Percentiles rank a stretch among this genome's conserved stretches.
Conservation (phyloP, 768 basidiomycete genomes). For the Gymnopilus dilepis region DNA sequence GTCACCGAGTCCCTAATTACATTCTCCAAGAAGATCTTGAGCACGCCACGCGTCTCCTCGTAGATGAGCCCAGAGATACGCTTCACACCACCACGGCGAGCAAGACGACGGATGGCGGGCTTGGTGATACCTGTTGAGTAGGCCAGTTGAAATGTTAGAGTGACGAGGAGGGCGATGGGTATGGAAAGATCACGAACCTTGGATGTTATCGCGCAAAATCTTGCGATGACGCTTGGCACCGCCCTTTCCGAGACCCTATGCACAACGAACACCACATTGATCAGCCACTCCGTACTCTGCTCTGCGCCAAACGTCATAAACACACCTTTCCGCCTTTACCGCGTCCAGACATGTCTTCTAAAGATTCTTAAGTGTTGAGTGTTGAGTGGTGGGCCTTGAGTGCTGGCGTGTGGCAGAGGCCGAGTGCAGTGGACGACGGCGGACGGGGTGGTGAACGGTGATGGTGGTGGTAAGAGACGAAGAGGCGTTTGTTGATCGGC, state of each 20-base stretch:
- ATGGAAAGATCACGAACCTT: constrained; percentile 50
- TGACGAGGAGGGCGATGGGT: not conserved
- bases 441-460: constrained; percentile 19
- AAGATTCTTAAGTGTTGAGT: constrained; percentile 19
- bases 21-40: constrained; percentile 74
- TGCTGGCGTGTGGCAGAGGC: constrained; percentile 2
- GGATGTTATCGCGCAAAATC: constrained; percentile 83
- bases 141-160: not conserved
- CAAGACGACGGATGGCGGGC: constrained; percentile 80
- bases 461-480: constrained; percentile 40
- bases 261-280: constrained; percentile 17
- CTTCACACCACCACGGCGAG: constrained; percentile 86
- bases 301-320: not conserved
- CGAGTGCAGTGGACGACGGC: constrained; percentile 7
- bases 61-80: constrained; percentile 78
- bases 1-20: constrained; percentile 92
- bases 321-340: constrained; percentile 79
- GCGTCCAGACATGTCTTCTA: constrained; percentile 69
- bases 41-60: constrained; percentile 82
- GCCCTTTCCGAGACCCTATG: constrained; percentile 77
- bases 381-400: constrained; percentile 14
- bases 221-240: constrained; percentile 83
- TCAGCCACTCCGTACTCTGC: not conserved
- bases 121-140: constrained; percentile 46
- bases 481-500: constrained; percentile 40